These are phyloP conservation scores for Serendipita sp. DNA, from an alignment of 768 basidiomycete species.

Conservation along the genomic window DNA sequence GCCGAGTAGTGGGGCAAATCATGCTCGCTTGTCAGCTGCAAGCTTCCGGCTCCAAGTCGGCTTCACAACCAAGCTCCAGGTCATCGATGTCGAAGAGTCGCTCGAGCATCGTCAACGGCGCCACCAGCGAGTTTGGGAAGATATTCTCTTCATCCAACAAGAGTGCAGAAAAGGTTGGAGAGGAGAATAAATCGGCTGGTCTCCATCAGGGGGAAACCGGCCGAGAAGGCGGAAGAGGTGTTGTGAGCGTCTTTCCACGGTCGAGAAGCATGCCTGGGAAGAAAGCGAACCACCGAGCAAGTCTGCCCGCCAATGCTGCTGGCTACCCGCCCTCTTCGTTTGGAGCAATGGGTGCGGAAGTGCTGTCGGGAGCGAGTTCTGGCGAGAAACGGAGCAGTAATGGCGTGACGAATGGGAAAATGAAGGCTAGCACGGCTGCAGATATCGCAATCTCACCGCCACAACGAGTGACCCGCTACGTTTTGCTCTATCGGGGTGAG, in stretches of 20 bases:
- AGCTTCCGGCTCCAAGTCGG: slow-evolving; percentile 4
- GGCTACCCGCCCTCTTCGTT: background rate
- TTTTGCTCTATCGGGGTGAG: slow-evolving; percentile 43
- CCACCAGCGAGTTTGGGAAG: background rate
- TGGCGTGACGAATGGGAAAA: background rate
- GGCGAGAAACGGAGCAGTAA: background rate
- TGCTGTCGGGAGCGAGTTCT: background rate
- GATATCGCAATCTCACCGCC: slow-evolving; percentile 50
- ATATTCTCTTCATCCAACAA: background rate
- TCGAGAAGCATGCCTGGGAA: slow-evolving; percentile 6
- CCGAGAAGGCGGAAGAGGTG: background rate
- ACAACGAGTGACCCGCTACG: slow-evolving; percentile 50
- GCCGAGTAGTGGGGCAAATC: slow-evolving; percentile 33
- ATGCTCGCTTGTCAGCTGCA: slow-evolving; percentile 16
- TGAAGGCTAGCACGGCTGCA: slow-evolving; percentile 24
- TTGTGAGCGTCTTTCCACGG: background rate
- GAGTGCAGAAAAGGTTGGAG: slow-evolving; percentile 4
- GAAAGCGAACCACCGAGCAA: background rate
- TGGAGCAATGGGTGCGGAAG: background rate
- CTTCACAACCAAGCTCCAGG: background rate
- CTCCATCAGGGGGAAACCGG: background rate
- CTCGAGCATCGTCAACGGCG: background rate
- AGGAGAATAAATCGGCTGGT: background rate
- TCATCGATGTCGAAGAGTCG: background rate
- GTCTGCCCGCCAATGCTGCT: slow-evolving; percentile 1